These are phyloP conservation scores for Carex cristatella DNA, from an alignment of 176 grass and related monocot genomes.

Conservation along the genomic window DNA sequence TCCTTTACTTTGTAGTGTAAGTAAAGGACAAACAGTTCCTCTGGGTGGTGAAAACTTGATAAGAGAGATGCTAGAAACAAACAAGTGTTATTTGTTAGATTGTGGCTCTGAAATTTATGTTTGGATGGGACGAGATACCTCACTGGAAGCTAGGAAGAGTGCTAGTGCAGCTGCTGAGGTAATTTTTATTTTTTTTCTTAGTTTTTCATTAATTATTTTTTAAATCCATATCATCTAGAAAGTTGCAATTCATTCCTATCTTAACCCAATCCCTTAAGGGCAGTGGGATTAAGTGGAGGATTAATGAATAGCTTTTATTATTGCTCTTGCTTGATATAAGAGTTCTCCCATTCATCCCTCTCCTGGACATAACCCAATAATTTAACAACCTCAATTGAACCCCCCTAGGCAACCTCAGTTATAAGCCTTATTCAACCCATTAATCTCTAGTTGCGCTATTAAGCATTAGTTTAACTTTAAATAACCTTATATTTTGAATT, in stretches of 20 bases:
- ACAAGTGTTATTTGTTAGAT: slow-evolving; percentile 86
- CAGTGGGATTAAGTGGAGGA: background rate
- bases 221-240: background rate
- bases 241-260: background rate
- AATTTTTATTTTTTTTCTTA: slow-evolving; percentile 19
- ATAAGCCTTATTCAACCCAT: background rate
- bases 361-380: background rate
- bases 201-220: slow-evolving; percentile 14
- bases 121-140: slow-evolving; percentile 94
- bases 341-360: background rate
- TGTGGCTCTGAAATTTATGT: slow-evolving; percentile 81
- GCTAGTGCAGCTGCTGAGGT: slow-evolving; percentile 86
- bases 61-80: slow-evolving; percentile 74
- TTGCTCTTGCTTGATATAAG: background rate
- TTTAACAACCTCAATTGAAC: background rate
- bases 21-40: slow-evolving; percentile 57
- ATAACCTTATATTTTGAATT: background rate
- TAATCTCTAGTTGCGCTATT: background rate
- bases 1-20: slow-evolving; percentile 43
- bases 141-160: slow-evolving; percentile 78
- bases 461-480: background rate
- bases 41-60: slow-evolving; percentile 54
- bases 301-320: background rate
- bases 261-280: background rate
- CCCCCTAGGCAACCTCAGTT: background rate